A percentile compares a stretch with the other conserved stretches of the same genome.
phyloP scores from a whole-genome alignment of 148 eudicot species.

The Cornus kousa region DNA sequence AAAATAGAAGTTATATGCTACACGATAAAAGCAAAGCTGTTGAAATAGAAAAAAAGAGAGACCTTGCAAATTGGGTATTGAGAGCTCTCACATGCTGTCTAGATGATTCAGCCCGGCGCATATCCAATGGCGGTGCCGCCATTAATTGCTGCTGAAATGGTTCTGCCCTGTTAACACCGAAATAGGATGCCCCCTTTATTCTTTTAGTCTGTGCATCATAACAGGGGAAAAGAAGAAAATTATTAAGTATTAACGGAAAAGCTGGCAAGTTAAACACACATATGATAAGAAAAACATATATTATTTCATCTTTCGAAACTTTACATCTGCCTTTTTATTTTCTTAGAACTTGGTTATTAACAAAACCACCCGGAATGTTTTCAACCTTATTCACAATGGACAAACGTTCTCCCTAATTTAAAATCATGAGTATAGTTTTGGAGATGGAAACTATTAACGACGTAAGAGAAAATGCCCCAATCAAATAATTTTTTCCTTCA shows the following conservation, averaged over 20 bases:
- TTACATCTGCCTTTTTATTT: not conserved
- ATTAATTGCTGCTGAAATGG: constrained; percentile 41
- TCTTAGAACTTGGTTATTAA: not conserved
- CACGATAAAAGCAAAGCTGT: not conserved
- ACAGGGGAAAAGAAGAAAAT: constrained; percentile 8
- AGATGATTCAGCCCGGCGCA: constrained; percentile 59
- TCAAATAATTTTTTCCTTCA: not conserved
- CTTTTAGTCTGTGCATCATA: constrained; percentile 57
- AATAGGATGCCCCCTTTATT: constrained; percentile 47
- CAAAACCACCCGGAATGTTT: not conserved
- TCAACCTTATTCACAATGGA: not conserved
- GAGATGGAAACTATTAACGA: not conserved
- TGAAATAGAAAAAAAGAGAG: constrained; percentile 18
- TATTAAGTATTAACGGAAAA: not conserved
- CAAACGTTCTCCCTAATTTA: not conserved
- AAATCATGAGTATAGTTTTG: not conserved
- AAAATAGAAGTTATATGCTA: not conserved
- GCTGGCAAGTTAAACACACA: constrained; percentile 2
- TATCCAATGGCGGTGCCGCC: constrained; percentile 51
- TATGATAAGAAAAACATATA: not conserved
- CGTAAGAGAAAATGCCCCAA: not conserved
- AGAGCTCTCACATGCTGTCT: constrained; percentile 92
- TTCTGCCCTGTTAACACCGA: constrained; percentile 40
- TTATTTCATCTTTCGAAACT: not conserved
- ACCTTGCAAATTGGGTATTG: constrained; percentile 95